These are phyloP conservation scores for Cyphellophora attinorum DNA, from an alignment of 2,329 filamentous ascomycete species.

Conservation along the genomic window DNA sequence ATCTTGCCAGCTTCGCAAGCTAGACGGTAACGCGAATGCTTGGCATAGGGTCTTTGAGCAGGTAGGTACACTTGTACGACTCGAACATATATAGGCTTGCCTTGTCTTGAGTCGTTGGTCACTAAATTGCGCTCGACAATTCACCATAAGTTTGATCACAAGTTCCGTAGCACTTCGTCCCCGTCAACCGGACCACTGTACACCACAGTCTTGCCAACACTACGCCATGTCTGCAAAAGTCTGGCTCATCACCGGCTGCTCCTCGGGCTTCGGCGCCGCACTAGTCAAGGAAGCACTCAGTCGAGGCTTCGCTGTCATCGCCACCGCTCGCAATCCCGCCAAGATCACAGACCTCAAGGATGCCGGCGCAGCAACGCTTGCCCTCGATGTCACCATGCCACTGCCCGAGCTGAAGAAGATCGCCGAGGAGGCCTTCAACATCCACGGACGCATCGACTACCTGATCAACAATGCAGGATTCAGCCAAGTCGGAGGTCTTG, in stretches of 20 bases:
- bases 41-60: too few species aligned
- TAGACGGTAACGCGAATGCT: too few species aligned
- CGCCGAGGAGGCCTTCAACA: conserved; percentile 7
- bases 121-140: too few species aligned
- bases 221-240: conserved; percentile 13
- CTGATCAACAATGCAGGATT: conserved; percentile 27
- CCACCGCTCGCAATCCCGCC: conserved; percentile 23
- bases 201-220: too few species aligned
- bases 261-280: conserved; percentile 24
- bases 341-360: conserved; percentile 20
- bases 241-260: conserved; percentile 28
- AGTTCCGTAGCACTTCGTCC: too few species aligned
- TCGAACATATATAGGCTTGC: too few species aligned
- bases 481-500: conserved; percentile 19
- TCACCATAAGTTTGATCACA: too few species aligned
- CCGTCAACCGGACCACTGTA: too few species aligned
- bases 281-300: conserved; percentile 19
- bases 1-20: too few species aligned
- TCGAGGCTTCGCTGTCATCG: conserved; percentile 26
- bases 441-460: conserved; percentile 23
- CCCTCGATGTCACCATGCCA: conserved; percentile 18
- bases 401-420: conserved; percentile 7
- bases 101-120: too few species aligned
- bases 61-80: too few species aligned
- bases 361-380: conserved; percentile 19